These are phyloP conservation scores for Penicillium cataractarum DNA, from an alignment of 495 filamentous ascomycete species.

Conservation along the genomic window DNA sequence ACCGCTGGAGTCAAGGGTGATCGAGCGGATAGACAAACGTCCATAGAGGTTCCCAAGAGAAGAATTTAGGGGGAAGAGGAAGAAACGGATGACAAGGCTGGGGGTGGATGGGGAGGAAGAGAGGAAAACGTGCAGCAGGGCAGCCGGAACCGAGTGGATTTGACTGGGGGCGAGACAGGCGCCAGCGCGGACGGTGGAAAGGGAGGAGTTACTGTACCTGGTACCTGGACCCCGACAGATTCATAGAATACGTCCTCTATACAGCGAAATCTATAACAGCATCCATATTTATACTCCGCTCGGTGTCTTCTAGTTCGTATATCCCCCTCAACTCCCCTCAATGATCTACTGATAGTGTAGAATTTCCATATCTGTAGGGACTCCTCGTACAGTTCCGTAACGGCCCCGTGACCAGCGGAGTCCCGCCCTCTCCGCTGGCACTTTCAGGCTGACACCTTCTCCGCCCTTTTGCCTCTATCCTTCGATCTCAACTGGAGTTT, in stretches of 20 bases:
- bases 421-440: slow-evolving; percentile 43
- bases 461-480: neutral
- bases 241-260: no score
- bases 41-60: slow-evolving; percentile 13
- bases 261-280: no score
- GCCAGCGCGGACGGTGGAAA: slow-evolving; percentile 3
- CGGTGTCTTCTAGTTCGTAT: neutral
- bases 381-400: neutral
- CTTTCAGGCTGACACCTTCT: slow-evolving; percentile 13
- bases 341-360: neutral
- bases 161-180: neutral
- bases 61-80: neutral
- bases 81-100: slow-evolving; percentile 1
- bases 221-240: neutral
- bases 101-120: slow-evolving; percentile 17
- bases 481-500: neutral
- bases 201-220: neutral
- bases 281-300: no score
- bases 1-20: slow-evolving; percentile 10
- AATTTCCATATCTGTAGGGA: neutral
- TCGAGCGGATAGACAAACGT: neutral
- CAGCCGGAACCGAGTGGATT: slow-evolving; percentile 6
- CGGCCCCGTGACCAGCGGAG: slow-evolving; percentile 31
- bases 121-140: neutral
- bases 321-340: neutral